Evolutionary conservation across 805 yeast genomes (phyloP), one percentile per base, ranked within the genome.

Genomic region (Metschnikowia baotianmanensis): DNA sequence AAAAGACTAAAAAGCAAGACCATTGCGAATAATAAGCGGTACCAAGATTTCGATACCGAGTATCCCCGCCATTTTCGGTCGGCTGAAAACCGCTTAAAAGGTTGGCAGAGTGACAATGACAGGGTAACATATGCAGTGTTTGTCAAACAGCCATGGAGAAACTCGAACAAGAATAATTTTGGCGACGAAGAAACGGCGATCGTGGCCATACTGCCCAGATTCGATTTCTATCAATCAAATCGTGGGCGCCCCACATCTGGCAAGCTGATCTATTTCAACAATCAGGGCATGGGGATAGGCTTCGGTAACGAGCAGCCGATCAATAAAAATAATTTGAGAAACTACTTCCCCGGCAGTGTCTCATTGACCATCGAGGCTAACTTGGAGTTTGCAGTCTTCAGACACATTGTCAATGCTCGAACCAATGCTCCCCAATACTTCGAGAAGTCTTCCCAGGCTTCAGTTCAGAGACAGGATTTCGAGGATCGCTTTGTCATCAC

Each of bases 281-380:
- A 78, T 7, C 53, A 70, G 6, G 90, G 93, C 1, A 81, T 86
- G 38, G 97, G 96, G 0, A 61, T 90, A 10, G 96, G 96, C 0
- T 76, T 87, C 55, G 98, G 98, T 0, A 68, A 71, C 22, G 62
- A 64, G 15, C 90, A 86, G 32, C 93, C 93, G 1, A 43, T 63
- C 1, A 63, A 76, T 35, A 80, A 75, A 47, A 65, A 65, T 33
- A 69, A 69, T 6, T 53, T 59, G 1, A 65, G 69, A 23, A 71
- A 69, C 46, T 80, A 74, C 48, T 58, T 61, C 3, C 86, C 90
- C 0, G 96, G 96, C 0, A 83, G 80, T 53, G 84, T 87, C 0
- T 85, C 96, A 2, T 62, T 91, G 12, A 83, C 93, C 0, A 60
- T 91, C 2, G 96, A 90, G 45, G 73, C 82, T 7, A 75, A 82